Conservation (phyloP, 31 red algal genomes). For the Endocladia muricata region DNA sequence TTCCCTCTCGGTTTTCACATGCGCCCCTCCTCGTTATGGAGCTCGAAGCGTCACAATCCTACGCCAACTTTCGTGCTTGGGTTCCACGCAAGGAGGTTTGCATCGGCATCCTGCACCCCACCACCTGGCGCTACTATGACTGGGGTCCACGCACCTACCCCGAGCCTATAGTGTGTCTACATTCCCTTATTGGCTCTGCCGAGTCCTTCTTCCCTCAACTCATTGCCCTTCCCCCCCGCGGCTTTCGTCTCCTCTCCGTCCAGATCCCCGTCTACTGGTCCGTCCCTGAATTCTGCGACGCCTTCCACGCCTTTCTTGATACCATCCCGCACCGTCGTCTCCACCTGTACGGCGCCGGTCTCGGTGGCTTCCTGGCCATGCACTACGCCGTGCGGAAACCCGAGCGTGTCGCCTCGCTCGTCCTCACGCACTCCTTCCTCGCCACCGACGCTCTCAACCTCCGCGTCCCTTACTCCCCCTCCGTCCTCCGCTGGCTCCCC, state of each 20-base stretch:
- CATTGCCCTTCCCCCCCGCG: constrained; percentile 55
- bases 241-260: constrained; percentile 75
- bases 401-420: constrained; percentile 69
- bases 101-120: constrained; percentile 58
- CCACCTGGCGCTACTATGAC: constrained; percentile 82
- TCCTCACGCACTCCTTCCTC: constrained; percentile 81
- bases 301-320: constrained; percentile 80
- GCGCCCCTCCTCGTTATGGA: constrained; percentile 24
- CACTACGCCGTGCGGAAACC: constrained; percentile 60
- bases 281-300: constrained; percentile 72
- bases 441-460: constrained; percentile 32
- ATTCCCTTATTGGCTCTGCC: constrained; percentile 72
- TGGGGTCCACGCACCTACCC: constrained; percentile 82
- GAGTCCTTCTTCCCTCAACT: constrained; percentile 84
- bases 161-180: constrained; percentile 85
- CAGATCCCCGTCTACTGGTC: constrained; percentile 77
- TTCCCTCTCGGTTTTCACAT: no score
- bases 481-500: constrained; percentile 82
- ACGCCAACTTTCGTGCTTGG: constrained; percentile 96
- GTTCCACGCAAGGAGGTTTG: constrained; percentile 73
- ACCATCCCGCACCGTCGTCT: constrained; percentile 51
- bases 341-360: constrained; percentile 87
- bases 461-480: constrained; percentile 50
- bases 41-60: constrained; percentile 52
- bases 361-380: constrained; percentile 86